phyloP scores from a whole-genome alignment of 2,329 filamentous ascomycete species.

The Teratosphaeria epicoccoides region DNA sequence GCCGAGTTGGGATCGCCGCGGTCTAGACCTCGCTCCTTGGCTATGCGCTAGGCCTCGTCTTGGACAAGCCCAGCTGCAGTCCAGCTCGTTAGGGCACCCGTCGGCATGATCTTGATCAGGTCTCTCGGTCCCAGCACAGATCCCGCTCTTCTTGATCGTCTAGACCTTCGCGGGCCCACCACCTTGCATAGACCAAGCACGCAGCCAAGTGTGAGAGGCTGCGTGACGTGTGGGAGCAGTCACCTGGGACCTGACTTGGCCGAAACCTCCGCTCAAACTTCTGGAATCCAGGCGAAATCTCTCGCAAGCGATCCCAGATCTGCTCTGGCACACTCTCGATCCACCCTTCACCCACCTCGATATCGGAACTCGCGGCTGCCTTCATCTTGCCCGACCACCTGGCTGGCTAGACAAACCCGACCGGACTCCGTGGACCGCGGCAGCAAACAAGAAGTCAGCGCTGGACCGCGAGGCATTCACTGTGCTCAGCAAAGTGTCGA shows the following conservation, averaged over 20 bases:
- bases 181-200: neutral
- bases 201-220: too few species aligned
- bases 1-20: neutral
- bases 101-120: neutral
- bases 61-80: neutral
- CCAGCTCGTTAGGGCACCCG: neutral
- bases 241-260: neutral
- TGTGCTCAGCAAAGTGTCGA: neutral
- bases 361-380: too few species aligned
- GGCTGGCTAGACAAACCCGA: neutral
- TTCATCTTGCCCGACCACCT: too few species aligned
- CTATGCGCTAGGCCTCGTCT: neutral
- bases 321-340: neutral
- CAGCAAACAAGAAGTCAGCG: neutral
- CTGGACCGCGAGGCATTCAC: neutral
- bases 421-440: neutral
- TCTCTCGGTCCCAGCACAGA: neutral
- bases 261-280: too few species aligned
- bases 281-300: too few species aligned
- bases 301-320: neutral
- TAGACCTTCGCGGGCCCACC: too few species aligned
- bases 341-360: neutral
- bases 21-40: neutral
- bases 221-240: neutral
- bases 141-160: too few species aligned